A percentile compares a stretch with the other conserved stretches of the same genome.
These are phyloP conservation scores for Miscanthus lutarioriparius DNA, from an alignment of 176 grass and related monocot species.

Conservation along the genomic window DNA sequence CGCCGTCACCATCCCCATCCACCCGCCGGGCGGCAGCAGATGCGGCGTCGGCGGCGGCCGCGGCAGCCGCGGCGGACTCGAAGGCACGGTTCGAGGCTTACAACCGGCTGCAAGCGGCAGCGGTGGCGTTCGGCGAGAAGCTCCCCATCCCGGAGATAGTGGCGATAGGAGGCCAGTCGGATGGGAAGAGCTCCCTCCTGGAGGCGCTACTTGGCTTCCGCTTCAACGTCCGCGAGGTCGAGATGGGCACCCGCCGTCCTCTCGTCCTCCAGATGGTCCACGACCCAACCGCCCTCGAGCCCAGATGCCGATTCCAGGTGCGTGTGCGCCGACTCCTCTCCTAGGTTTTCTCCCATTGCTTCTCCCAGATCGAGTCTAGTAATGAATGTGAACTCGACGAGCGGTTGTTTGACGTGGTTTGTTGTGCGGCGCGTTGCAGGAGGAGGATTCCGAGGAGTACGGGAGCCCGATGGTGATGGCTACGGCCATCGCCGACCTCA, in stretches of 20 bases:
- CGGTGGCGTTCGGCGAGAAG: constrained; percentile 88
- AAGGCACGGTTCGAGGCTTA: constrained; percentile 94
- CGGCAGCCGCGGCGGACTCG: constrained; percentile 46
- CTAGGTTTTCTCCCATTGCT: neutral
- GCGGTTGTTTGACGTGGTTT: constrained; percentile 23
- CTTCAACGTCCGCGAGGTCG: constrained; percentile 97
- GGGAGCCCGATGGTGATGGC: constrained; percentile 68
- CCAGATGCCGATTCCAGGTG: constrained; percentile 94
- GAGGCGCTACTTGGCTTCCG: constrained; percentile 94
- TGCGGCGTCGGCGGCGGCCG: constrained; percentile 32
- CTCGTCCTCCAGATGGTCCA: constrained; percentile 99
- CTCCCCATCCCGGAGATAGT: constrained; percentile 98
- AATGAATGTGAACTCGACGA: constrained; percentile 18
- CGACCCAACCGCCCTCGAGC: constrained; percentile 85
- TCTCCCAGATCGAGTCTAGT: constrained; percentile 3
- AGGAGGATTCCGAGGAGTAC: constrained; percentile 97
- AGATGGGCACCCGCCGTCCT: constrained; percentile 95
- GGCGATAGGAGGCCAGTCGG: constrained; percentile 80
- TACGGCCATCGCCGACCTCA: constrained; percentile 82
- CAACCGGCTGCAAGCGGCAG: constrained; percentile 93
- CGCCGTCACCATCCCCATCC: constrained; percentile 38
- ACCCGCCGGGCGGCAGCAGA: constrained; percentile 19
- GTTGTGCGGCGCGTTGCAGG: constrained; percentile 46
- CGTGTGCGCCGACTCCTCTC: neutral
- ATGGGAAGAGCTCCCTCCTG: constrained; percentile 93